Base-by-base conservation (phyloP, 2,329 filamentous ascomycete genomes). In the Aureobasidium musti region DNA sequence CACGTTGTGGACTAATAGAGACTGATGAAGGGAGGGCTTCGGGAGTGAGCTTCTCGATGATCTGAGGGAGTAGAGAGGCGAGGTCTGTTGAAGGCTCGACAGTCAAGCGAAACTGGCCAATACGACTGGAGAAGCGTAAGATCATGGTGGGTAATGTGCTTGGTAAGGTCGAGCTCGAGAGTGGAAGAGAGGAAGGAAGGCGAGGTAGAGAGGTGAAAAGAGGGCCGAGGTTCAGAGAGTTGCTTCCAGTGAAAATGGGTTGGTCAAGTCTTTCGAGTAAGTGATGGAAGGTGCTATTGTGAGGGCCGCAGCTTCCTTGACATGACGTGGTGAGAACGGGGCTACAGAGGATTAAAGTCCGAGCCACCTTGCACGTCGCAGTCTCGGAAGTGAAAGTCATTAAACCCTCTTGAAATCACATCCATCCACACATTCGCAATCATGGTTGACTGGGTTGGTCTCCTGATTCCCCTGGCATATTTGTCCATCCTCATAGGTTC, bases 61-160 rank as follows among this genome's bases (percentile, higher is more conserved):
- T 81, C 77, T 87, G 75, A 19, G 77, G 77, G 17, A 84, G 76
- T 33, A 88, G 79, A 10, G 84, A 80, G 23, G 82, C 76, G 76
- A 98, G 97, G 0, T 88, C 88, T 69, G 91, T 88, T 49, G 85
- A 83, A 60, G 89, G 86, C 72, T 93, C 88, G 71, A 96, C 86
- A 61, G 84, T 91, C 73, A 98, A 83, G 72, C 95, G 90, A 79
- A 93, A 89, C 83, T 95, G 95, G 81, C 95, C 95, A 81, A 97
- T 92, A 70, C 91, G 92, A 76, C 92, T 92, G 74, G 93, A 89
- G 72, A 97, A 91, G 78, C 93, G 87, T 66, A 97, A 83, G 74
- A 97, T 84, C 87, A 97, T 97, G 70, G 75, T 80, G 75, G 75
- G 28, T 17, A 37, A 63, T 35, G 41, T 47, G 57, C 39, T 61